These are phyloP conservation scores for Eragrostis tef DNA, from an alignment of 202 grass and related monocot genomes.

Conservation along the genomic window DNA sequence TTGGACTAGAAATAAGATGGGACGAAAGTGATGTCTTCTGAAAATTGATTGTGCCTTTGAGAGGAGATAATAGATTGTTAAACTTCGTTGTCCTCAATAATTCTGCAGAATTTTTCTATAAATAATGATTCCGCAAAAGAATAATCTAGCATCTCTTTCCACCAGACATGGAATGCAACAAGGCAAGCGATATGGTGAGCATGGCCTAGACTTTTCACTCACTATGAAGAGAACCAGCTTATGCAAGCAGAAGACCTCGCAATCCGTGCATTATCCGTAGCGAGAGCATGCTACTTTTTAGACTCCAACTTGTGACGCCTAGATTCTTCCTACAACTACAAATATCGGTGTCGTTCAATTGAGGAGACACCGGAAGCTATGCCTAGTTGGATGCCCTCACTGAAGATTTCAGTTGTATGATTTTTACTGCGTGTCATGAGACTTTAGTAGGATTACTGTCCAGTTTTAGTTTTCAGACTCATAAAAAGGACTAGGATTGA, in stretches of 20 bases:
- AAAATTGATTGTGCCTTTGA: neutral
- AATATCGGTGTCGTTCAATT: neutral
- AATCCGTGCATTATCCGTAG: slow-evolving; percentile 5
- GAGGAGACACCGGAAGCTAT: neutral
- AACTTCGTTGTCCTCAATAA: neutral
- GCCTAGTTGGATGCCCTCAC: too few species aligned
- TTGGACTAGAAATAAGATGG: slow-evolving; percentile 21
- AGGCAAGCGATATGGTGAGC: too few species aligned
- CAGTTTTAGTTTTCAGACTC: too few species aligned
- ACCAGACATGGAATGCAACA: neutral
- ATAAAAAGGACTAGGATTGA: too few species aligned
- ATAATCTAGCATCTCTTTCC: neutral
- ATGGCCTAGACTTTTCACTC: too few species aligned
- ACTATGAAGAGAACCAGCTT: neutral
- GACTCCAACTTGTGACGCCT: neutral
- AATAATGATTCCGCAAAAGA: neutral
- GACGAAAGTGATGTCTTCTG: slow-evolving; percentile 9
- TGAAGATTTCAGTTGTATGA: neutral
- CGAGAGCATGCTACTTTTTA: neutral
- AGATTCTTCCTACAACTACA: neutral
- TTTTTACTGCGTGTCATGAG: neutral
- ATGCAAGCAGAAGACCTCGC: neutral
- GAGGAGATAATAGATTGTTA: neutral
- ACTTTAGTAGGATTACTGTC: too few species aligned
- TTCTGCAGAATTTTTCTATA: neutral